These are phyloP conservation scores for Saitozyma podzolica DNA, from an alignment of 768 basidiomycete species.

Conservation along the genomic window DNA sequence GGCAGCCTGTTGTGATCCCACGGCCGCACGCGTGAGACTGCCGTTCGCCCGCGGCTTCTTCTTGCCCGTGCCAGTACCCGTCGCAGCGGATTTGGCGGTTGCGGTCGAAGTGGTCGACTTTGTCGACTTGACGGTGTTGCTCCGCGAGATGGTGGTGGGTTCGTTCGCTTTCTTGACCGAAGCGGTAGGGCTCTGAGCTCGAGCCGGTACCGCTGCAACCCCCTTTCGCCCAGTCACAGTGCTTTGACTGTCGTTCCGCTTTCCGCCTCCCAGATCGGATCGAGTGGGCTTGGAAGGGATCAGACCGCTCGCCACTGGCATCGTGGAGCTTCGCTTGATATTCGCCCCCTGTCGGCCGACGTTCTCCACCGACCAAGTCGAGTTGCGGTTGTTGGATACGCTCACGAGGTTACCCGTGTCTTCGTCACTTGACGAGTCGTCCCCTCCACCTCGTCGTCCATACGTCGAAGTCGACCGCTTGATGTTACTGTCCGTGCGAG, in stretches of 20 bases:
- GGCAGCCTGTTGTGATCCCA: conserved; percentile 23
- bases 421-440: conserved; percentile 41
- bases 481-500: conserved; percentile 49
- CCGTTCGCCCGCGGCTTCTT: conserved; percentile 31
- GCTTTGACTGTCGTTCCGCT: conserved; percentile 34
- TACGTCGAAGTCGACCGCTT: conserved; percentile 26
- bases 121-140: conserved; percentile 34
- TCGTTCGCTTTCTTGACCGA: not conserved
- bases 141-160: conserved; percentile 14
- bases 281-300: conserved; percentile 41
- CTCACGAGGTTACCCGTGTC: conserved; percentile 40
- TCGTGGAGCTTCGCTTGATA: conserved; percentile 32
- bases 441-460: conserved; percentile 22
- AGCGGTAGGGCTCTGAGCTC: conserved; percentile 11
- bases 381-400: conserved; percentile 45
- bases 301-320: conserved; percentile 44
- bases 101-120: conserved; percentile 28
- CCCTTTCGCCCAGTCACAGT: conserved; percentile 39
- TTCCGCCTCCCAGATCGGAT: conserved; percentile 36
- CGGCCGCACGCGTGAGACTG: conserved; percentile 20
- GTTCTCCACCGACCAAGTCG: conserved; percentile 45
- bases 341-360: conserved; percentile 19
- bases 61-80: conserved; percentile 32
- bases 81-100: conserved; percentile 26
- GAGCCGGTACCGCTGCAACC: conserved; percentile 17